A percentile compares a stretch with the other conserved stretches of the same genome.
Evolutionary conservation across 2,329 filamentous ascomycete species (phyloP).

Genomic region (Volutella citrinella): DNA sequence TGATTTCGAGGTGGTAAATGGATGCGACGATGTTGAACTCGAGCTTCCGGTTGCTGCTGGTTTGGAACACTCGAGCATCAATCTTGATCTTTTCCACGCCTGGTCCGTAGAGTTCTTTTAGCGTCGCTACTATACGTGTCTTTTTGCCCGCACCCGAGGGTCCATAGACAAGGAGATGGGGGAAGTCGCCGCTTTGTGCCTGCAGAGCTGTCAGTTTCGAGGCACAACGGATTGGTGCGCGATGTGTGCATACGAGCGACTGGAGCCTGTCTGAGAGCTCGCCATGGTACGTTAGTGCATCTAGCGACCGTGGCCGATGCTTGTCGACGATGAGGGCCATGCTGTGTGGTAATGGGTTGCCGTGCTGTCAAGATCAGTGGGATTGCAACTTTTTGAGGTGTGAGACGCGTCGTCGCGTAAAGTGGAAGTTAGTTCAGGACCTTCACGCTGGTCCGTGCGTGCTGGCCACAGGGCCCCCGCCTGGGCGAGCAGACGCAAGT

Average conservation of each 20-base stretch:
- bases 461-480: not conserved
- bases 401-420: slow-evolving; percentile 38
- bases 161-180: slow-evolving; percentile 94
- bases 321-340: slow-evolving; percentile 73
- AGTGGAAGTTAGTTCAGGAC: slow-evolving; percentile 26
- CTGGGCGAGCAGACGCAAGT: not conserved
- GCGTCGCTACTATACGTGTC: slow-evolving; percentile 89
- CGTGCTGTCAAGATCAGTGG: slow-evolving; percentile 12
- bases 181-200: slow-evolving; percentile 97
- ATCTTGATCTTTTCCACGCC: slow-evolving; percentile 99
- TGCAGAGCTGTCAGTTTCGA: slow-evolving; percentile 34
- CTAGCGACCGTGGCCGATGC: slow-evolving; percentile 70
- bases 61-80: slow-evolving; percentile 94
- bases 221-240: not conserved
- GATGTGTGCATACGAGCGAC: slow-evolving; percentile 64
- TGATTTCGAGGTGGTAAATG: slow-evolving; percentile 97
- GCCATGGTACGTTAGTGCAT: slow-evolving; percentile 79
- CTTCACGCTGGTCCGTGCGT: slow-evolving; percentile 20
- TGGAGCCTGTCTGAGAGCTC: slow-evolving; percentile 84
- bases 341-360: slow-evolving; percentile 16
- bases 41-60: slow-evolving; percentile 90
- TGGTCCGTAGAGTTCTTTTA: slow-evolving; percentile 92
- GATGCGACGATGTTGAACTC: slow-evolving; percentile 99
- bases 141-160: slow-evolving; percentile 97
- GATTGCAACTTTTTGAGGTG: slow-evolving; percentile 17